phyloP scores from a whole-genome alignment of 495 filamentous ascomycete species.

The Delitschia confertaspora region DNA sequence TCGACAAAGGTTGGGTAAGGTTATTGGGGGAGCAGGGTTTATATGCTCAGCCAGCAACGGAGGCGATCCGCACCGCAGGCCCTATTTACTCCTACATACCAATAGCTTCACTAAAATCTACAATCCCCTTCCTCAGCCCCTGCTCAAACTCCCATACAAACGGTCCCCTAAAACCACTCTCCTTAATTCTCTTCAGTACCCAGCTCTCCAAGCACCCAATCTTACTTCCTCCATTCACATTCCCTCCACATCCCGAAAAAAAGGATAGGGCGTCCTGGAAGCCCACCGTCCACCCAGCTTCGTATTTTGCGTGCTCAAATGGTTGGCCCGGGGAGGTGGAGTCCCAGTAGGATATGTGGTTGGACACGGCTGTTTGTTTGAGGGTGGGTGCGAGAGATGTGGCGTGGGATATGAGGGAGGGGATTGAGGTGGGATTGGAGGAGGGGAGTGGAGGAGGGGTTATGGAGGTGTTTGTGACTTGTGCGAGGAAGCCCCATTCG shows the following conservation, averaged over 20 bases:
- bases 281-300: constrained; percentile 45
- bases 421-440: constrained; percentile 32
- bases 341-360: constrained; percentile 42
- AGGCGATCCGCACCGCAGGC: too few species aligned
- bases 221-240: constrained; percentile 36
- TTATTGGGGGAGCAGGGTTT: too few species aligned
- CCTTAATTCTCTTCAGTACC: constrained; percentile 44
- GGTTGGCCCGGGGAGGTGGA: constrained; percentile 32
- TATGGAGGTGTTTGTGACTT: constrained; percentile 38
- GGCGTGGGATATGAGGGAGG: constrained; percentile 25
- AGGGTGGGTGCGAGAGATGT: constrained; percentile 30
- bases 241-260: constrained; percentile 34
- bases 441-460: constrained; percentile 33
- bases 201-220: constrained; percentile 48
- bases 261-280: constrained; percentile 44
- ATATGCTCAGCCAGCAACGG: too few species aligned
- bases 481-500: constrained; percentile 46
- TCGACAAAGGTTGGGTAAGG: too few species aligned
- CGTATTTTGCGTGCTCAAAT: constrained; percentile 45
- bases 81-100: too few species aligned
- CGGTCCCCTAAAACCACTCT: constrained; percentile 36
- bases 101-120: too few species aligned
- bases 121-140: constrained; percentile 41
- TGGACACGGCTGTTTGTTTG: constrained; percentile 29
- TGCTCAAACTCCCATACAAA: constrained; percentile 47